Evolutionary conservation across 257 asterid species (phyloP).

Genomic region (Jacaranda copaia): DNA sequence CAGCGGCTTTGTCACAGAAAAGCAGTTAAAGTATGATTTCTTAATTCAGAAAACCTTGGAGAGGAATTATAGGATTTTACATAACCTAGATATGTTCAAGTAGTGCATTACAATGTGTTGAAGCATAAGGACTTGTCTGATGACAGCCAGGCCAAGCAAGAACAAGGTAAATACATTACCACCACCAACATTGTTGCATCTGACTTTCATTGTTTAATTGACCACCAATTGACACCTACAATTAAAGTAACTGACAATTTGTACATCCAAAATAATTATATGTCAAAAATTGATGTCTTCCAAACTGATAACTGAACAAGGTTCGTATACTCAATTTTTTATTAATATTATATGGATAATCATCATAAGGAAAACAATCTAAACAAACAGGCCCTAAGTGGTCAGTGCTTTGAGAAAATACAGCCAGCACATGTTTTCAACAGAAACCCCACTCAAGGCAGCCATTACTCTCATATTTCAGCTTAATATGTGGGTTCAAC

Average conservation of each 20-base stretch:
- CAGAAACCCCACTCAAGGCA: conserved; percentile 24
- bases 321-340: too few relatives aligned
- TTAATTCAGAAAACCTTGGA: too few relatives aligned
- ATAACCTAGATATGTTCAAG: too few relatives aligned
- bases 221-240: not conserved
- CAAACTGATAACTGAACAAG: not conserved
- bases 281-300: not conserved
- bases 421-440: not conserved
- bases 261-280: not conserved
- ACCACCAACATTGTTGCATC: not conserved
- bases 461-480: conserved; percentile 9
- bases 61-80: too few relatives aligned
- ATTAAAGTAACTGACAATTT: not conserved
- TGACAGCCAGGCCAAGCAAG: not conserved
- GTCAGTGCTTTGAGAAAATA: not conserved
- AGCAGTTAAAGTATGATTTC: too few relatives aligned
- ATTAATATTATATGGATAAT: not conserved
- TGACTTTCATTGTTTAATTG: not conserved
- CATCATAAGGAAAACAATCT: not conserved
- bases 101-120: not conserved
- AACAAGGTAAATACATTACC: not conserved
- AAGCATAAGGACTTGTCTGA: not conserved
- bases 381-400: not conserved
- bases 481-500: conserved; percentile 9
- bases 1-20: too few relatives aligned